phyloP scores from a whole-genome alignment of 768 basidiomycete genomes.

The Lentinula aciculospora region DNA sequence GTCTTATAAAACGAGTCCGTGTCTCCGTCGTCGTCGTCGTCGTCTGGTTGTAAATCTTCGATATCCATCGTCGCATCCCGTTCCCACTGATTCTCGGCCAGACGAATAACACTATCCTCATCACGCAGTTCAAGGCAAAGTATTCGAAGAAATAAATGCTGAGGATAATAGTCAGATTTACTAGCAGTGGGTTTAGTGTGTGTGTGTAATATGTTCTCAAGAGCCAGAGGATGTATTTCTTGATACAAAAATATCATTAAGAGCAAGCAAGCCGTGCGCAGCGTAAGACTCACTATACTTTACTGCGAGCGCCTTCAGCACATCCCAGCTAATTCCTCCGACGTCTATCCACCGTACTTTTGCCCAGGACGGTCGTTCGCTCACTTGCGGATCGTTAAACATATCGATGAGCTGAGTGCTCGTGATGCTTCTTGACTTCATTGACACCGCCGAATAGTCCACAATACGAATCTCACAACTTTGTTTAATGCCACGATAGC shows the following conservation, averaged over 20 bases:
- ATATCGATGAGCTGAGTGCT: conserved; percentile 46
- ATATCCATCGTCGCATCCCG: not conserved
- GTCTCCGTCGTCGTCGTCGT: not conserved
- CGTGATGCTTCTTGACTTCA: conserved; percentile 36
- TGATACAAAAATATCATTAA: conserved; percentile 8
- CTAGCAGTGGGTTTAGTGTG: conserved; percentile 19
- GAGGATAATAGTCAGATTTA: conserved; percentile 17
- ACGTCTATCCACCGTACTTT: conserved; percentile 64
- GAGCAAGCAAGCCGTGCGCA: not conserved
- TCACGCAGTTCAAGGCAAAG: conserved; percentile 10
- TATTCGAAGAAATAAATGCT: conserved; percentile 12
- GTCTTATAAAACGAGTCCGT: not conserved
- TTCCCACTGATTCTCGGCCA: not conserved
- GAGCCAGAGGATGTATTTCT: conserved; percentile 44
- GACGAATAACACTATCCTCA: conserved; percentile 4
- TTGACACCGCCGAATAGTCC: conserved; percentile 50
- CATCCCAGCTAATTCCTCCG: conserved; percentile 57
- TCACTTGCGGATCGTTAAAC: conserved; percentile 26
- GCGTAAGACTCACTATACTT: conserved; percentile 40
- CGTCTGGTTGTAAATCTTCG: not conserved
- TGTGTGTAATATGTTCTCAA: conserved; percentile 41
- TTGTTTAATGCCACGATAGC: conserved; percentile 48
- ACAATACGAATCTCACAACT: conserved; percentile 54
- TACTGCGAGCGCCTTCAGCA: conserved; percentile 53
- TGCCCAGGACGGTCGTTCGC: conserved; percentile 30